Evolutionary conservation across 1,139 yeast species (phyloP), one percentile per base, ranked within the genome.

Genomic region (Scheffersomyces illinoinensis): DNA sequence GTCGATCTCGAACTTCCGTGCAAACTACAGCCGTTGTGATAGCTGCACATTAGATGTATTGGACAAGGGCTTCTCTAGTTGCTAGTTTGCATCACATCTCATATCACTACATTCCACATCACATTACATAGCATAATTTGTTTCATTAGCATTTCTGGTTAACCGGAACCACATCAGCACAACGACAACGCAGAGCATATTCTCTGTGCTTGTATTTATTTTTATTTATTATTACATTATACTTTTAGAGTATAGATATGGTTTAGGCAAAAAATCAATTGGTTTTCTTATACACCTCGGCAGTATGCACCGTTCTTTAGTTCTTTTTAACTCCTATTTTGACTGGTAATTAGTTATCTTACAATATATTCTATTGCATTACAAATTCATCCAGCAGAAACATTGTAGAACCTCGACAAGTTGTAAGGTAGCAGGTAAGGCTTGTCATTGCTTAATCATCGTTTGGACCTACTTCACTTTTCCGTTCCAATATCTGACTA

Each of bases 11-110:
- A 57, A 50, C 24, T 56, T 54, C 57, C 56, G 60, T 39, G 33
- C 53, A 20, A 50, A 56, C 18, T 51, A 48, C 49, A 47, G 51
- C 17, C 21, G 53, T 43, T 56, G 53, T 47, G 63, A 60, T 33
- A 47, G 52, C 17, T 53, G 54, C 33, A 53, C 59, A 12, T 48
- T 59, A 6, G 21, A 56, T 20, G 53, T 55, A 3, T 52, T 60
- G 17, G 61, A 60, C 48, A 57, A 51, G 21, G 53, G 52, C 46
- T 58, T 58, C 47, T 58, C 55, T 7, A 39, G 51, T 20, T 26
- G 21, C 47, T 17, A 58, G 51, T 26, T 39, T 12, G 47, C 46
- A 18, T 20, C 47, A 5, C 26, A 24, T 18, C 18, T 18, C 47
- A 23, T 26, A n/a, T 19, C 20, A 23, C 23, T 24, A 18, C 14